Base-by-base conservation (phyloP, 495 filamentous ascomycete species). In the Xylaria palmicola region DNA sequence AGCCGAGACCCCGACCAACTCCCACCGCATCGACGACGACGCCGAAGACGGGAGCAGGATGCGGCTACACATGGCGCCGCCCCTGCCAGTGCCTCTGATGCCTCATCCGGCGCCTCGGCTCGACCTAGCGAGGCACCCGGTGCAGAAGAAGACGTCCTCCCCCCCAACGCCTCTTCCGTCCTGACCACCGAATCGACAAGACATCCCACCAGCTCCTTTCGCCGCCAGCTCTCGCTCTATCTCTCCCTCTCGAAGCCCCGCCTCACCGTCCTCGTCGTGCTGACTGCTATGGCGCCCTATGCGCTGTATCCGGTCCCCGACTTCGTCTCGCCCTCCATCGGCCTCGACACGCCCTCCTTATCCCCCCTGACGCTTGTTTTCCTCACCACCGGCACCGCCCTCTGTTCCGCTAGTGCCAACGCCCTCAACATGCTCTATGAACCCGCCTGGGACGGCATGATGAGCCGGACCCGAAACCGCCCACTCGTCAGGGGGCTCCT, bases 351-450 rank as follows among this genome's bases (percentile, higher is more conserved):
- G 17, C 93, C 94, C 0, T 93, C 91, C 8, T 85, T 98, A 47
- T 92, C 88, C 30, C 88, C 94, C 5, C 79, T 98, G 36, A 98
- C 95, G 9, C 87, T 98, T 17, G 79, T 93, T 60, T 97, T 95
- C 82, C 85, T 98, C 65, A 96, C 93, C 0, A 82, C 85, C 13
- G 94, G 94, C 48, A 98, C 94, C 1, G 85, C 93, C 15, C 83
- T 98, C 7, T 89, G 88, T 68, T 90, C 80, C 30, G 91, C 92
- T 49, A 89, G 88, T 63, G 94, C 94, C 45, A 98, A 98, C 67
- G 88, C 94, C 0, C 79, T 98, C 51, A 98, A 98, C 79, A 98
- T 98, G 94, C 86, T 95, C 64, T 87, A 96, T 68, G 94, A 98
- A 75, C 93, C 88, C 13, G 81, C 85, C 63, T 90, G 92, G 75